phyloP scores from a whole-genome alignment of 2,329 filamentous ascomycete species.

The Tricladium varicosporioides region DNA sequence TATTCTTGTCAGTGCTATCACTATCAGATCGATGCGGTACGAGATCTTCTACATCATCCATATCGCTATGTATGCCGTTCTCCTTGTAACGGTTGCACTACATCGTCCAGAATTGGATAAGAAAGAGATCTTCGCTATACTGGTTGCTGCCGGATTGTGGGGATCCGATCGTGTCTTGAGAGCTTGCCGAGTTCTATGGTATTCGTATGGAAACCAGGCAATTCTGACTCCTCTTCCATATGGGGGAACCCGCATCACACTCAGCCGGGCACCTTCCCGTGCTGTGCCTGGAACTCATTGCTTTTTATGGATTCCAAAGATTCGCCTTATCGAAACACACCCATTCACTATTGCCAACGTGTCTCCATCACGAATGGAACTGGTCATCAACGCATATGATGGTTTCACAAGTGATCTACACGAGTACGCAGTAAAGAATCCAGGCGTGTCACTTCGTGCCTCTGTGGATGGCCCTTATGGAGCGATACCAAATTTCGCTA shows the following conservation, averaged over 20 bases:
- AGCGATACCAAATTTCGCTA: constrained; percentile 48
- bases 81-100: constrained; percentile 47
- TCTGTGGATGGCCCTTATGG: constrained; percentile 62
- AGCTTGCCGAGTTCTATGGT: constrained; percentile 40
- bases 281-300: constrained; percentile 58
- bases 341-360: constrained; percentile 58
- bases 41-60: constrained; percentile 56
- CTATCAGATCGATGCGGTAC: constrained; percentile 45
- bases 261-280: constrained; percentile 46
- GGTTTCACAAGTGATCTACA: constrained; percentile 59
- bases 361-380: constrained; percentile 43
- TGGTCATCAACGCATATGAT: constrained; percentile 56
- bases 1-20: constrained; percentile 42
- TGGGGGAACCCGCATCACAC: constrained; percentile 53
- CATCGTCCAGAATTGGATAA: constrained; percentile 48
- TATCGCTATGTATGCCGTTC: constrained; percentile 47
- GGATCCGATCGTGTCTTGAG: constrained; percentile 49
- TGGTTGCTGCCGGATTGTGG: constrained; percentile 48
- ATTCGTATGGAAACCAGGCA: constrained; percentile 50
- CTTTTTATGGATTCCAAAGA: constrained; percentile 61
- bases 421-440: constrained; percentile 47
- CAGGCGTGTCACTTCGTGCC: constrained; percentile 47
- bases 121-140: constrained; percentile 42
- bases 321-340: constrained; percentile 57
- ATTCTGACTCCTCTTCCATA: constrained; percentile 52